phyloP scores from a whole-genome alignment of 495 filamentous ascomycete genomes.

The Elaphomyces granulatus region DNA sequence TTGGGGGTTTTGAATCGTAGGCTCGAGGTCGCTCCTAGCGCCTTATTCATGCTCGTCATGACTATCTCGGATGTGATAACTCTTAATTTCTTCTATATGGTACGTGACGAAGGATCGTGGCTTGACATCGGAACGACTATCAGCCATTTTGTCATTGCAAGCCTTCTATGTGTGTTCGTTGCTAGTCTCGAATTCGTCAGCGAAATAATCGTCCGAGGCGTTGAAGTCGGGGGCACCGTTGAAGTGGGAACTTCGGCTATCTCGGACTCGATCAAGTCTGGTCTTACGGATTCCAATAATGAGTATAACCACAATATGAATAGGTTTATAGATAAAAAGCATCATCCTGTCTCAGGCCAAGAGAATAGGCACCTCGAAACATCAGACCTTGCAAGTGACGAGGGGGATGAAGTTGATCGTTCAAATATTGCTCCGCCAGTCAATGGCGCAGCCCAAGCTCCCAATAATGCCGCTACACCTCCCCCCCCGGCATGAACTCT shows the following conservation, averaged over 20 bases:
- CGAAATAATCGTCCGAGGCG: slow-evolving; percentile 67
- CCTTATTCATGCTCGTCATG: slow-evolving; percentile 91
- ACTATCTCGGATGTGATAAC: slow-evolving; percentile 84
- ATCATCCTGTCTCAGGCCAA: not conserved
- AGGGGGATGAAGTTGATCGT: too few species aligned
- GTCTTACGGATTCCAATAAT: not conserved
- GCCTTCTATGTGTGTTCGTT: slow-evolving; percentile 79
- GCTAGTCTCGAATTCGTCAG: slow-evolving; percentile 75
- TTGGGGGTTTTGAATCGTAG: slow-evolving; percentile 84
- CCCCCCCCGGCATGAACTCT: not conserved
- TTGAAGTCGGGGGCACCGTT: slow-evolving; percentile 44
- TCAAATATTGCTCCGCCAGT: not conserved
- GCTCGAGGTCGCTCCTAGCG: slow-evolving; percentile 64
- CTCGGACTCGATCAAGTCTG: not conserved
- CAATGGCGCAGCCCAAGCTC: not conserved
- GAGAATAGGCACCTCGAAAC: not conserved
- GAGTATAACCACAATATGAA: not conserved
- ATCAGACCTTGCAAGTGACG: too few species aligned
- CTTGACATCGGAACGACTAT: slow-evolving; percentile 95
- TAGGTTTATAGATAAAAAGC: not conserved
- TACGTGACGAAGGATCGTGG: slow-evolving; percentile 92
- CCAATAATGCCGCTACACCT: not conserved
- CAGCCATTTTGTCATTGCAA: slow-evolving; percentile 86
- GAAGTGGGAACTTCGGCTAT: not conserved
- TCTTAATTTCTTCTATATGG: slow-evolving; percentile 95